phyloP scores from a whole-genome alignment of 2,329 filamentous ascomycete species.

The Colletotrichum orbiculare region DNA sequence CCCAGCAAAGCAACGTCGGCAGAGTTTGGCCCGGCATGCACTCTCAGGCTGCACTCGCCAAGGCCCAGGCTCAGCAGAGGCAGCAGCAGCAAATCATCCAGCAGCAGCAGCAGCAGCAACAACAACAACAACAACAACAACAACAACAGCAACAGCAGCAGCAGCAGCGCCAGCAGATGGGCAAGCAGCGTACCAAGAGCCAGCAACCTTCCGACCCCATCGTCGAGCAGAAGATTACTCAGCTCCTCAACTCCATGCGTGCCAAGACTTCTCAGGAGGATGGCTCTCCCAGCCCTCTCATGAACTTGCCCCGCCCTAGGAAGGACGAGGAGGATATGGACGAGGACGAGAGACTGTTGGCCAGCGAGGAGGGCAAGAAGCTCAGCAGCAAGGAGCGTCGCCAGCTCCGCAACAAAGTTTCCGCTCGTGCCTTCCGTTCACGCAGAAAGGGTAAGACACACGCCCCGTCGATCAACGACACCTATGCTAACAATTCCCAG shows the following conservation, averaged over 20 bases:
- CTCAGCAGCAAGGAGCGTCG: conserved; percentile 97
- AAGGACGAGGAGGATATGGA: conserved; percentile 99
- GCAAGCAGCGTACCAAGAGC: conserved; percentile 61
- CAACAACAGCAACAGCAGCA: conserved; percentile 61
- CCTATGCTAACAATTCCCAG: conserved; percentile 58
- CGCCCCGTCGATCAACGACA: not conserved
- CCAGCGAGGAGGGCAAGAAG: conserved; percentile 99
- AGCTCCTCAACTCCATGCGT: conserved; percentile 92
- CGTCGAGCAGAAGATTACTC: conserved; percentile 92
- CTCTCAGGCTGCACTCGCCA: conserved; percentile 85
- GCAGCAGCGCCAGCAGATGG: conserved; percentile 59
- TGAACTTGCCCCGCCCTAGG: conserved; percentile 78
- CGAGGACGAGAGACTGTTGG: conserved; percentile 91
- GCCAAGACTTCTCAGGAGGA: conserved; percentile 71
- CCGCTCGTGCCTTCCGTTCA: conserved; percentile 96
- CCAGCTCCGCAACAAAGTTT: conserved; percentile 99
- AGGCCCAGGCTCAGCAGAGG: conserved; percentile 75
- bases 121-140: conserved; percentile 67
- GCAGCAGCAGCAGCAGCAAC: conserved; percentile 69
- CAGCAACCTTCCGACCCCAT: conserved; percentile 72
- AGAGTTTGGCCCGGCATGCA: conserved; percentile 95
- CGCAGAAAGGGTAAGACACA: conserved; percentile 86
- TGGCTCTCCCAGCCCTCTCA: conserved; percentile 56
- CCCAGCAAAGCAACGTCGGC: conserved; percentile 68
- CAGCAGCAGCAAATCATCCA: conserved; percentile 66